Percentiles rank a stretch among this genome's conserved stretches.
Evolutionary conservation across 306 rosid genomes (phyloP).

Genomic region (Quercus aquifolioides): DNA sequence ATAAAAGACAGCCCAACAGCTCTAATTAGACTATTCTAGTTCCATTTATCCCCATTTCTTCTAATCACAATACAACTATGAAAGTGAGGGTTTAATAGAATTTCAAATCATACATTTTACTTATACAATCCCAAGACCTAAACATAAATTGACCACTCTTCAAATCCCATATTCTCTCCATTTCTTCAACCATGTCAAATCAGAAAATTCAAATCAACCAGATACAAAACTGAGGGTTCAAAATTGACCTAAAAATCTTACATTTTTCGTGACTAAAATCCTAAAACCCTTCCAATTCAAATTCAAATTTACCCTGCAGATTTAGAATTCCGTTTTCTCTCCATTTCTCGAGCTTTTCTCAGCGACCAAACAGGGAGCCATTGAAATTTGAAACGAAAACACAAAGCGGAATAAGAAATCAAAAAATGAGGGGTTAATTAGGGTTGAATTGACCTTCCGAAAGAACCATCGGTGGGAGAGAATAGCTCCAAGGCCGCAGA

Average conservation of each 20-base stretch:
- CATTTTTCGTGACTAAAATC: background rate
- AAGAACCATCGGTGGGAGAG: conserved; percentile 45
- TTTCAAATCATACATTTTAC: background rate
- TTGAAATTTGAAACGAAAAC: background rate
- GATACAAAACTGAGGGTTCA: background rate
- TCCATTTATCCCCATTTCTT: background rate
- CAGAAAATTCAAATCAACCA: background rate
- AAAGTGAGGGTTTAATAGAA: background rate
- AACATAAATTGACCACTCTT: background rate
- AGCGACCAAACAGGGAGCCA: background rate
- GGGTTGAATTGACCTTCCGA: conserved; percentile 47
- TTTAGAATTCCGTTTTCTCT: background rate
- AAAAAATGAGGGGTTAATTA: background rate
- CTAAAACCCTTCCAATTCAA: background rate
- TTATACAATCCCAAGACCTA: background rate
- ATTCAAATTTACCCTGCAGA: background rate
- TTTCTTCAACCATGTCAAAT: background rate
- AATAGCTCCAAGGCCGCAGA: conserved; percentile 70
- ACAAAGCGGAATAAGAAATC: background rate
- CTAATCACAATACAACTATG: background rate
- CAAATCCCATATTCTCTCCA: background rate
- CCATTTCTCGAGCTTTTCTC: background rate
- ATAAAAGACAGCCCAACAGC: background rate
- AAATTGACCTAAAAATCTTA: background rate
- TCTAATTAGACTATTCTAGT: background rate